Base-by-base conservation (phyloP, 2,329 filamentous ascomycete species). In the Aspergillus versicolor region DNA sequence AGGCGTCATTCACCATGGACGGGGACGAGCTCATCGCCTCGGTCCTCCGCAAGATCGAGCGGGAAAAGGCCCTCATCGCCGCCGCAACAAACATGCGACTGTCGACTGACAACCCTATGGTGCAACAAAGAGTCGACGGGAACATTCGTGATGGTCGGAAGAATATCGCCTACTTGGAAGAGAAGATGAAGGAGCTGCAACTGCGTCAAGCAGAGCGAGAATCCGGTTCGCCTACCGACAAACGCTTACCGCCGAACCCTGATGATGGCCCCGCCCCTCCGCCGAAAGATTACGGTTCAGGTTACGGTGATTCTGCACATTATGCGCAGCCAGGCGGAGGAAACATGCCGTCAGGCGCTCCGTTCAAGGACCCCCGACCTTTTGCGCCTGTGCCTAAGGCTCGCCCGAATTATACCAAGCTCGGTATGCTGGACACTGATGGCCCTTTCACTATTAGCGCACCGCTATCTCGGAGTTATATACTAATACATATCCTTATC, bases 31-130 rank as follows among this genome's bases (percentile, higher is more conserved):
- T 85, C 63, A 82, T 87, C 77, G 86, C 86, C 77, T 89, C 91
- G 76, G 92, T 99, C 79, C 87, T 89, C 79, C 89, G 88, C 81
- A 97, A 99, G 88, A 97, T 99, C 77, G 91, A 97, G 82, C 88
- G 93, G 75, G 94, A 99, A 79, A 93, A 92, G 82, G 90, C 89
- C 69, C 87, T 97, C 71, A 94, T 99, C 82, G 90, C 90, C 76
- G 93, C 91, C 69, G 93, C 93, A 66, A 94, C 91, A 78, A 86
- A 90, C 68, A 96, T 99, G 92, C 89, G 92, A 77, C 89, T 92
- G 78, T 92, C 94, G 75, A 97, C 93, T 67, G 91, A 91, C 80
- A 99, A 99, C 77, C 89, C 92, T 66, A 84, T 87, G 61, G 93
- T 97, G 63, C 89, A 92, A 71, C 92, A 92, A 67, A 87, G 91